Conservation (phyloP, 805 yeast species). For the Dipodascus albidus region DNA sequence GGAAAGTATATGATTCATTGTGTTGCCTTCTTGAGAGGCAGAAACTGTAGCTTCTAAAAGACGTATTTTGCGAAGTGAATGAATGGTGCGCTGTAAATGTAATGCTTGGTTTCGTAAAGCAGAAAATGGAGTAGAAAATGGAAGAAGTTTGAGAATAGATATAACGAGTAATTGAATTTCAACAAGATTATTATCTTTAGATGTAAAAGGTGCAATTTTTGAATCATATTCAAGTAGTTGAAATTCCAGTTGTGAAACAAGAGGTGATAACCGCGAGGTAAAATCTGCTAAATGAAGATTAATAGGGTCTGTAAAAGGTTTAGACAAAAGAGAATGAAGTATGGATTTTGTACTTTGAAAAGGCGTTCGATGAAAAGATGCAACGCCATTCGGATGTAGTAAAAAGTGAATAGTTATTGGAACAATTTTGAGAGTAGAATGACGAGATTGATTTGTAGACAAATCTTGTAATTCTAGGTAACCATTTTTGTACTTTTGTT, state of each 20-base stretch:
- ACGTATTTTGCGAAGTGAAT: background rate
- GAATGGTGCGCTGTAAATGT: background rate
- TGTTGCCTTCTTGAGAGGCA: slow-evolving; percentile 1
- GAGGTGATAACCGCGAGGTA: background rate
- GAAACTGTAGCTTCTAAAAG: background rate
- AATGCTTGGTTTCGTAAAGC: background rate
- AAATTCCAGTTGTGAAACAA: background rate
- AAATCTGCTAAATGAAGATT: background rate
- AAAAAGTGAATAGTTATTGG: background rate
- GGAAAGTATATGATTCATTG: background rate
- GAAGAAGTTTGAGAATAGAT: background rate
- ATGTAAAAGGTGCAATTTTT: background rate
- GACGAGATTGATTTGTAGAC: background rate
- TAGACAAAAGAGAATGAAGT: background rate
- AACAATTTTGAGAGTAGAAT: background rate
- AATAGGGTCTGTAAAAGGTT: background rate
- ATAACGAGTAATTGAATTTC: background rate
- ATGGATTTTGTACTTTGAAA: background rate
- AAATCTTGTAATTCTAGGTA: background rate
- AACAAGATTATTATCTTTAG: background rate
- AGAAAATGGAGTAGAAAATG: background rate
- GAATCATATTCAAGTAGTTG: background rate
- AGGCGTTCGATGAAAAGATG: background rate
- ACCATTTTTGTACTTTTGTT: background rate
- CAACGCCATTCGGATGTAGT: background rate